Conservation (phyloP, 176 grass and related monocot species). For the Pontederia crassipes region DNA sequence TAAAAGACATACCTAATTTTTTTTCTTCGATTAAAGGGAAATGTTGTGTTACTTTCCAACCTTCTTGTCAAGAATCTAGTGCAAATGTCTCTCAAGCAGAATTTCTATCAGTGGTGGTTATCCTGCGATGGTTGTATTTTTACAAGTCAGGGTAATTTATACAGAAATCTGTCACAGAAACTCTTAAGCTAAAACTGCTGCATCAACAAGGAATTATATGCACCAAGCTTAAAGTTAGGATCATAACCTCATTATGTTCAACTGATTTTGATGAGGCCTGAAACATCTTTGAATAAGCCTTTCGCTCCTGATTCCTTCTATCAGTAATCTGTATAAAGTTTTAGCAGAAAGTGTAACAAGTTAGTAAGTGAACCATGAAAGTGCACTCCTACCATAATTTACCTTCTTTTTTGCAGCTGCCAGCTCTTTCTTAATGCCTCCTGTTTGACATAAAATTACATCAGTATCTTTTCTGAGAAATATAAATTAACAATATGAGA, state of each 20-base stretch:
- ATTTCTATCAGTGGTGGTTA: not conserved
- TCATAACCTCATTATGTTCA: constrained; percentile 33
- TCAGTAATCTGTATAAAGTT: constrained; percentile 48
- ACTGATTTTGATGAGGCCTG: constrained; percentile 57
- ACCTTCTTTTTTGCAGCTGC: constrained; percentile 83
- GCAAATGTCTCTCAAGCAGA: not conserved
- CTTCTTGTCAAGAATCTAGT: not conserved
- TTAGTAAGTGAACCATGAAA: not conserved
- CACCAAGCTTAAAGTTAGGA: not conserved
- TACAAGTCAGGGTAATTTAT: not conserved
- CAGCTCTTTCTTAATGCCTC: constrained; percentile 76
- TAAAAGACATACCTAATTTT: not conserved
- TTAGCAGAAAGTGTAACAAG: constrained; percentile 1
- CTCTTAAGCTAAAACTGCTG: not conserved
- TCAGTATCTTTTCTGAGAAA: not conserved
- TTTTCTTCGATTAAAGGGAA: not conserved
- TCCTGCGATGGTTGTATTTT: not conserved
- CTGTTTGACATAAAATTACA: constrained; percentile 31
- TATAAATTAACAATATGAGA: constrained; percentile 8
- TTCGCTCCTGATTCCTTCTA: constrained; percentile 60
- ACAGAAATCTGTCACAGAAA: not conserved
- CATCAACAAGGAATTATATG: not conserved
- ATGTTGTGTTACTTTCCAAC: not conserved
- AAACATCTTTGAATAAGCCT: constrained; percentile 79
- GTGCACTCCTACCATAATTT: constrained; percentile 18